These are phyloP conservation scores for Ottelia alismoides DNA, from an alignment of 106 monocot genomes.

Conservation along the genomic window DNA sequence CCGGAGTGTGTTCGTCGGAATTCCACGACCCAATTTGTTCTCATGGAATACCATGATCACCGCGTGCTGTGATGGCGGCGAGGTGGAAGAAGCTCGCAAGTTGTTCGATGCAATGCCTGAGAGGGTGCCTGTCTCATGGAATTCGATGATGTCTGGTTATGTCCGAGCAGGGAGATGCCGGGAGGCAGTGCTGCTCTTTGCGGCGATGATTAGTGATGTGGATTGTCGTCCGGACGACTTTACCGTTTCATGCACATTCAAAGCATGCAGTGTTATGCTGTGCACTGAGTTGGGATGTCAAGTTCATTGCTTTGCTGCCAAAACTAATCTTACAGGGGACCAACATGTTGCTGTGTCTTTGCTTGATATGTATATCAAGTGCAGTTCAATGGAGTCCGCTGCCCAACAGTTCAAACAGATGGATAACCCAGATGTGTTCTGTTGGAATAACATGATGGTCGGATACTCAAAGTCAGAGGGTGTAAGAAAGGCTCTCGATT, in stretches of 20 bases:
- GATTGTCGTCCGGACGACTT: constrained; percentile 24
- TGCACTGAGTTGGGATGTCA: constrained; percentile 24
- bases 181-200: constrained; percentile 25
- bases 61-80: constrained; percentile 28
- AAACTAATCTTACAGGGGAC: constrained; percentile 28
- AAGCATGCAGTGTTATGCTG: constrained; percentile 41
- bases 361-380: constrained; percentile 70
- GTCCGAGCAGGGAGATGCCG: constrained; percentile 16
- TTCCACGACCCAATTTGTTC: constrained; percentile 34
- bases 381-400: constrained; percentile 36
- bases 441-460: constrained; percentile 67
- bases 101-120: constrained; percentile 71
- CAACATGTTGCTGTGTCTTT: constrained; percentile 27
- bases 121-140: constrained; percentile 63
- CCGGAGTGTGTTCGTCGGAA: constrained; percentile 20
- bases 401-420: constrained; percentile 30
- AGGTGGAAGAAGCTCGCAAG: constrained; percentile 27
- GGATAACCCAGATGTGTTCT: constrained; percentile 43
- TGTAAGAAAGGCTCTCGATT: constrained; percentile 26
- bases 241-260: constrained; percentile 45
- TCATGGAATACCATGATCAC: constrained; percentile 63
- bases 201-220: constrained; percentile 28
- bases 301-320: constrained; percentile 48
- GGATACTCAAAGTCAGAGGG: constrained; percentile 32
- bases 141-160: constrained; percentile 53